Evolutionary conservation across 2,329 filamentous ascomycete genomes (phyloP), one percentile per base, ranked within the genome.

Genomic region (Boeremia exigua): DNA sequence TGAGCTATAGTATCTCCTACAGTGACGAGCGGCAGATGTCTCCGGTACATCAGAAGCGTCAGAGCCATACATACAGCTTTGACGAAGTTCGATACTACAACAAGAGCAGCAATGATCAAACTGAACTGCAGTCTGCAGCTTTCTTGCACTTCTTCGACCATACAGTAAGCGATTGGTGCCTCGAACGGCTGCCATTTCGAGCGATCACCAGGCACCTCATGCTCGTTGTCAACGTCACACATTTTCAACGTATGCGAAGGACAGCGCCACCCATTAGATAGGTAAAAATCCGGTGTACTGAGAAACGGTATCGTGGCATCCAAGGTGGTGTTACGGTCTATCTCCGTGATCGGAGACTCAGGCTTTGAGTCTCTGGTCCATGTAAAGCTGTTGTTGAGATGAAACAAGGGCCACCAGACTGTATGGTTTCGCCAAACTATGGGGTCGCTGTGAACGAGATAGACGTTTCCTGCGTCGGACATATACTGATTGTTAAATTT

Each of bases 101-200:
- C 44, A 10, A 54, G n/a, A 14, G 10, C 14, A 7, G 49, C 49
- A 36, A 53, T 47, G 5, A 9, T 23, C 0, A 47, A 4, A 19
- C 42, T 53, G 36, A 53, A 53, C 1, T 28, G 15, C 23, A 53
- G n/a, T 8, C 25, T 46, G 11, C 49, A 52, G 1, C 54, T 33
- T 30, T 71, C 67, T 2, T 62, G 42, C 0, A 58, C 56, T 8
- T 43, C 27, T 43, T 68, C 49, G 23, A 59, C 56, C 2, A 72
- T 25, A 43, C 70, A 74, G 33, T 69, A 60, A 7, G 43, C 9
- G 10, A 63, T 32, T 2, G 42, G 38, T 6, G 23, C 46, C 6
- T 48, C 56, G 8, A 49, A 63, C 1, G 56, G 58, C 17, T 14
- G 30, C 62, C 58, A 63, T 7, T 60, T n/a, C 10, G 55, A 54